Evolutionary conservation across 2,329 filamentous ascomycete species (phyloP), one percentile per base, ranked within the genome.

Genomic region (Xylaria sp.): DNA sequence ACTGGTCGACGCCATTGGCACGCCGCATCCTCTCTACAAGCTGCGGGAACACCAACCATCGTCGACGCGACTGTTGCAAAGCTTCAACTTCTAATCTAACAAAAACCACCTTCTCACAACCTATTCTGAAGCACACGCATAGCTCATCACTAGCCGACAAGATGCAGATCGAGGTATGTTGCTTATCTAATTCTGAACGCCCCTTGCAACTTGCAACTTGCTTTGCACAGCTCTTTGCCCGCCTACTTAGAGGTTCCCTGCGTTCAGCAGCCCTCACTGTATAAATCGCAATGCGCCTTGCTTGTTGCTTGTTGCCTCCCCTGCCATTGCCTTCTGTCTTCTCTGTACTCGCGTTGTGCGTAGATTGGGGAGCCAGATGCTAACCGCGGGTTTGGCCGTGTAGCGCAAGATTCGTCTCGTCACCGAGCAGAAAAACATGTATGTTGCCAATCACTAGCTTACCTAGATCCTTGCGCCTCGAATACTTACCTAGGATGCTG

Each of bases 391-490:
- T n/a, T 61, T 53, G 35, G 60, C 51, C 60, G 80, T 89, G 73
- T 91, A 97, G 86, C 88, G 95, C 74, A 91, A 88, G 75, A 85
- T 99, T 79, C 96, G 94, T 86, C 87, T 99, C 80, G 86, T 97
- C 70, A 98, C 95, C 54, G 89, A 95, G 82, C 94, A 98, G 79
- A 86, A 89, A 76, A 86, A 93, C 79, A 91, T 93, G 92, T 96
- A 87, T 79, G 90, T 37, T 33, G 12, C n/a, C 21, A 15, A 25
- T n/a, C 25, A 17, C 38, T 31, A 6, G 4, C 21, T 40, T 15
- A 9, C 25, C 25, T 3, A 0, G 4, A 19, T 17, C 12, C 8
- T 17, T 23, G 21, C 17, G 17, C 15, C 38, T 33, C 23, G n/a
- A 40, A 31, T 47, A 52, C 46, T 50, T 49, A 59, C 55, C 57